Conservation (phyloP, 805 yeast genomes). For the Spathaspora arborariae region DNA sequence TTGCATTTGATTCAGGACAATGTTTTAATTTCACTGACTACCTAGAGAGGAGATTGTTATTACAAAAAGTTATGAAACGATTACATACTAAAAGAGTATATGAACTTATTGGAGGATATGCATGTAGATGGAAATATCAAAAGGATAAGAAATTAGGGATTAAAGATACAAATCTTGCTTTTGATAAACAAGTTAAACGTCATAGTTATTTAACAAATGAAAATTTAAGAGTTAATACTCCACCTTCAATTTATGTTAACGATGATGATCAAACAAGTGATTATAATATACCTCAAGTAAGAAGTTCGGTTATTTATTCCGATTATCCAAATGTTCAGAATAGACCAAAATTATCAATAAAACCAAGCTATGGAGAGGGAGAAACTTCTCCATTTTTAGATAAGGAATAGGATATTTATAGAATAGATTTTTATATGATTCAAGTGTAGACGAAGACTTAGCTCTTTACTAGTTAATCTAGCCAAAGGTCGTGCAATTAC, state of each 20-base stretch:
- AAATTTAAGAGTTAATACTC: constrained; percentile 4
- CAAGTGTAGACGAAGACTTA: no score
- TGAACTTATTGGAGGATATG: constrained; percentile 46
- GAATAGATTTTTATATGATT: background rate
- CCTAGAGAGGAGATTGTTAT: constrained; percentile 55
- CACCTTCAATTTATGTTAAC: constrained; percentile 5
- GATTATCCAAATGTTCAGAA: background rate
- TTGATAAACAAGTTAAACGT: constrained; percentile 20
- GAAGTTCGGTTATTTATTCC: constrained; percentile 4
- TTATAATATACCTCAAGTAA: background rate
- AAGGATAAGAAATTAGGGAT: constrained; percentile 26
- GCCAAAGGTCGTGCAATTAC: no score
- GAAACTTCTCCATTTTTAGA: background rate
- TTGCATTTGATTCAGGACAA: constrained; percentile 70
- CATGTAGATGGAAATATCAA: constrained; percentile 44
- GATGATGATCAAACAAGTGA: constrained; percentile 6
- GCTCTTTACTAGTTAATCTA: no score
- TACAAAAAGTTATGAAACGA: constrained; percentile 52
- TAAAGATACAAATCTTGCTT: constrained; percentile 20
- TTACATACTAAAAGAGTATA: constrained; percentile 39
- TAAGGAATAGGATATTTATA: background rate
- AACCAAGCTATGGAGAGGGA: background rate
- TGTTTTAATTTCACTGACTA: constrained; percentile 73
- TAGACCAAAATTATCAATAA: background rate
- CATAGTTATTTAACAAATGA: constrained; percentile 23